These are phyloP conservation scores for Mycena leptocephala DNA, from an alignment of 768 basidiomycete species.

Conservation along the genomic window DNA sequence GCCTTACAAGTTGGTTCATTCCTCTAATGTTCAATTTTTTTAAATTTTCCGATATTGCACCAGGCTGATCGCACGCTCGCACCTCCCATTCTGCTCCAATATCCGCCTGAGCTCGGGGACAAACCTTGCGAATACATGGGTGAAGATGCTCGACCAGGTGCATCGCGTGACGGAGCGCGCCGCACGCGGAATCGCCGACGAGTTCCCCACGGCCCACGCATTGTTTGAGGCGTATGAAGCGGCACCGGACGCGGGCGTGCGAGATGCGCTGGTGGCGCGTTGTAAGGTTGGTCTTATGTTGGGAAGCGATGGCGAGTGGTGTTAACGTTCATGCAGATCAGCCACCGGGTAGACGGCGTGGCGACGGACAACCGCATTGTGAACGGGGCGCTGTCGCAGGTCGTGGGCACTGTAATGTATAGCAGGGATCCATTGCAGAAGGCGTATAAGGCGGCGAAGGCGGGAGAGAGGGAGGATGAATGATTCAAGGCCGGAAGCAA, in stretches of 20 bases:
- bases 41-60: too few species aligned
- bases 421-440: slow-evolving; percentile 32
- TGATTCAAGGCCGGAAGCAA: too few species aligned
- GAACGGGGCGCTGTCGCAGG: slow-evolving; percentile 35
- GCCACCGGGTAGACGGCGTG: slow-evolving; percentile 27
- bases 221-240: slow-evolving; percentile 28
- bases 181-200: slow-evolving; percentile 21
- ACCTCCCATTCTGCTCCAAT: slow-evolving; percentile 32
- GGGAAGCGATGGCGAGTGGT: too few species aligned
- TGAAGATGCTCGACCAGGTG: slow-evolving; percentile 36
- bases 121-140: slow-evolving; percentile 18
- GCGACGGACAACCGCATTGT: slow-evolving; percentile 5
- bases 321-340: slow-evolving; percentile 21
- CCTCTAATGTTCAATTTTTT: too few species aligned
- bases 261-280: neutral
- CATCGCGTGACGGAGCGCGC: slow-evolving; percentile 28
- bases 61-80: slow-evolving; percentile 35
- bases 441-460: slow-evolving; percentile 15
- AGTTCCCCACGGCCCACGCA: neutral
- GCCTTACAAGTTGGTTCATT: slow-evolving; percentile 46
- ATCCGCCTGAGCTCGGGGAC: slow-evolving; percentile 19
- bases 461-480: too few species aligned
- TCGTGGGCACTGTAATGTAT: slow-evolving; percentile 56
- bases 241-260: slow-evolving; percentile 26
- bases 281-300: slow-evolving; percentile 22